Evolutionary conservation across 2,329 filamentous ascomycete genomes (phyloP).

Genomic region (Stenocarpella maydis): DNA sequence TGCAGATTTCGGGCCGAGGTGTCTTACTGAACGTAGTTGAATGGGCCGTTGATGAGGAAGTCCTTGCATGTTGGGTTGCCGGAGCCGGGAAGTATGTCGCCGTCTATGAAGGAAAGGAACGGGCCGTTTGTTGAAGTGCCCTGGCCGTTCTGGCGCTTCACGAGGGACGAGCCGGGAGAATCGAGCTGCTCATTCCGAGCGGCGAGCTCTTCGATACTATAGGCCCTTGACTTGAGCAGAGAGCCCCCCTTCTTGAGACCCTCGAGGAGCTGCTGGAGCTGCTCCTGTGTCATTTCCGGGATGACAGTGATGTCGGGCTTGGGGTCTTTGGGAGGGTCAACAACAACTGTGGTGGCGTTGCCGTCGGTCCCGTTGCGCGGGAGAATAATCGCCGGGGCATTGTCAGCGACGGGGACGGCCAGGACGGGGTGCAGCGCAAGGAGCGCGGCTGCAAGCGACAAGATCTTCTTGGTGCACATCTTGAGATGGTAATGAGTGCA

Average conservation of each 20-base stretch:
- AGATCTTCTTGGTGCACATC: conserved; percentile 10
- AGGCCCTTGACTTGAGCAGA: not conserved
- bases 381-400: not conserved
- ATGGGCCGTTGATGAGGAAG: conserved; percentile 20
- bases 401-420: not conserved
- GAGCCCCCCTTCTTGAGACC: not conserved
- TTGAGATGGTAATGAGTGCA: not conserved
- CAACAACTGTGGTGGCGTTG: no score
- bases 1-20: no score
- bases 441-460: conserved; percentile 1
- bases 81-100: not conserved
- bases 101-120: conserved; percentile 11
- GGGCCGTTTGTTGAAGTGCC: conserved; percentile 16
- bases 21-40: conserved; percentile 22
- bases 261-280: conserved; percentile 15
- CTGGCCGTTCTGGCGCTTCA: conserved; percentile 5
- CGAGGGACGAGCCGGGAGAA: not conserved
- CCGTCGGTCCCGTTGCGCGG: conserved; percentile 10
- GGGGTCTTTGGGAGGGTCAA: conserved; percentile 11
- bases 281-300: conserved; percentile 5
- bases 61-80: not conserved
- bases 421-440: not conserved
- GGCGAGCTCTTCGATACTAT: not conserved
- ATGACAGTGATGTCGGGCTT: conserved; percentile 16
- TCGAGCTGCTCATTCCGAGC: conserved; percentile 5